Base-by-base conservation (phyloP, 108 stramenopile genomes). In the Pseudonitzschia pungens region DNA sequence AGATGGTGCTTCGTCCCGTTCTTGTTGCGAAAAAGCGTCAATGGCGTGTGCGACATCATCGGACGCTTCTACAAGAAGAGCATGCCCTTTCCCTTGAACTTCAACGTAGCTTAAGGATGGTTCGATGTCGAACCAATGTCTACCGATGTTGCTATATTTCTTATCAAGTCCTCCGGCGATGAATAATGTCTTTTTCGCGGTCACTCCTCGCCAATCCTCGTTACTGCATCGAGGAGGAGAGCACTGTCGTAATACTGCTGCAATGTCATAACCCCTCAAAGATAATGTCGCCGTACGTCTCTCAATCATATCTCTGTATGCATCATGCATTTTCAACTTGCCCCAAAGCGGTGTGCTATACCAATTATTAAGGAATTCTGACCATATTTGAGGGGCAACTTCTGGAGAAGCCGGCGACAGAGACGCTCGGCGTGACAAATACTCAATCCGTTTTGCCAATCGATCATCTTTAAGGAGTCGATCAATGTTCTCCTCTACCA, bases 291-390 rank as follows among this genome's bases (percentile, higher is more conserved):
- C 58, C 12, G 70, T 42, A 16, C 89, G 80, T 54, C 56, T 83
- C 24, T 59, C 44, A 12, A 81, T 27, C 83, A 90, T 85, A 14
- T 40, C n/a, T 11, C 56, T 11, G 29, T 81, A 82, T 45, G 56
- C 50, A 20, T 77, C 45, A 18, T 78, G 58, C 22, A 22, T 57
- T 32, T 76, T 72, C 21, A 92, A 18, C 45, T 73, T 71, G 0
- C 88, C 92, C 92, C 92, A 93, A 18, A 93, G 45, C 8, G 80
- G 51, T 3, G 76, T 52, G 62, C 63, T 32, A 66, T 93, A 93
- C 92, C 92, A 93, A 16, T 48, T 50, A 41, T 70, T 65, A 53
- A 92, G 69, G 52, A 92, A 89, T 6, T 65, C 62, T 21, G 69
- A 69, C 81, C 82, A 86, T n/a, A 64, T 27, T 43, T 62, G 14